Evolutionary conservation across 2,329 filamentous ascomycete species (phyloP), one percentile per base, ranked within the genome.

Genomic region (Fusarium temperatum): DNA sequence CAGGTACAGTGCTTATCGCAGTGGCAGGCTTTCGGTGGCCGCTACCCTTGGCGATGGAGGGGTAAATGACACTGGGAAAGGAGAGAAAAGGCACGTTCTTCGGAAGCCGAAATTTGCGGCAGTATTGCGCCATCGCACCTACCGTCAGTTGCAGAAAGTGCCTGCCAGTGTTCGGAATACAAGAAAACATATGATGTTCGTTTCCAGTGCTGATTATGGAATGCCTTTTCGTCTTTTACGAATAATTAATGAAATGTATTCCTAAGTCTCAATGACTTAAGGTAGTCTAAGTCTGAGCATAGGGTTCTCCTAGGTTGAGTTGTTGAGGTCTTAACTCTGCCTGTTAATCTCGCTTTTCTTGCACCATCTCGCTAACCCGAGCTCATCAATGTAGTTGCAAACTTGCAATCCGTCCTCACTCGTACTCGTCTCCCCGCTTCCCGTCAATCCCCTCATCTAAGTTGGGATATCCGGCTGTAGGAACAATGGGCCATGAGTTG

Each of bases 81-180:
- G 57, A 41, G 30, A 62, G 30, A 66, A 76, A 73, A 73, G 67
- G 30, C 36, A 70, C 68, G 38, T 59, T 54, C 47, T 66, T 51
- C 66, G 68, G 68, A 71, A 70, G 61, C 66, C 66, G 68, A 70
- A 56, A 70, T 61, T 61, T 66, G 48, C 20, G 51, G 53, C 51
- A 61, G 64, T 73, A 78, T 78, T 78, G 76, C 77, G 77, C 77
- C 76, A 78, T 78, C 77, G 75, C 59, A 47, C 65, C 54, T 69
- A 44, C 63, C 66, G 68, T 65, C 48, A 50, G 32, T 47, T 59
- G 57, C 44, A 68, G 28, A 38, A 36, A 45, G 50, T 57, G 24
- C 36, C 66, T 62, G 59, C 24, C 32, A 59, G 32, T 59, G 20
- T 35, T 59, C 35, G 24, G 24, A 39, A 55, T 38, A 55, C 35